These are phyloP conservation scores for Sarcomyxa edulis DNA, from an alignment of 768 basidiomycete genomes.

Conservation along the genomic window DNA sequence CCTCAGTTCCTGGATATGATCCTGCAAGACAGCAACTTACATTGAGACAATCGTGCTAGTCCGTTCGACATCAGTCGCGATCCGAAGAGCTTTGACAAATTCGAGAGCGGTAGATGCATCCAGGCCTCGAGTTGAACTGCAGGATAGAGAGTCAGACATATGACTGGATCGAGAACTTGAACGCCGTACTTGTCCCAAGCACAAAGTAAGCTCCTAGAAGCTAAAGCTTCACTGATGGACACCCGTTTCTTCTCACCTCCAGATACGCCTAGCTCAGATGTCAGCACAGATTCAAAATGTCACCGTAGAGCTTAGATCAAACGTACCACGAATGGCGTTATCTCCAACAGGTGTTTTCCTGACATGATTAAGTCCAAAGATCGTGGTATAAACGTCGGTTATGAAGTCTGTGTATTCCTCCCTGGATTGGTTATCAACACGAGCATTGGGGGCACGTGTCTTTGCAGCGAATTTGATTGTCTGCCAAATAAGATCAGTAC, in stretches of 20 bases:
- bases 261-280: conserved; percentile 58
- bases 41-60: conserved; percentile 68
- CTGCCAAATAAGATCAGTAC: no score
- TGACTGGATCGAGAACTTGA: not conserved
- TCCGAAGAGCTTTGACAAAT: conserved; percentile 55
- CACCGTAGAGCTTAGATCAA: no score
- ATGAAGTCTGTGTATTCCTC: conserved; percentile 37
- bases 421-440: conserved; percentile 38
- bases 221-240: conserved; percentile 67
- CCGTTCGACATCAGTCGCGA: conserved; percentile 43
- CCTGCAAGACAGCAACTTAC: no score
- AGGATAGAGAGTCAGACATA: not conserved
- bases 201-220: conserved; percentile 53
- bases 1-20: no score
- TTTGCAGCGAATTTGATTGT: conserved; percentile 68
- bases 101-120: conserved; percentile 56
- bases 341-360: conserved; percentile 74
- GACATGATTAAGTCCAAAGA: conserved; percentile 75
- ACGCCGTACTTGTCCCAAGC: conserved; percentile 72
- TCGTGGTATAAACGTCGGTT: conserved; percentile 53
- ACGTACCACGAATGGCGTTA: conserved; percentile 49
- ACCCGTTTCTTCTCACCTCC: conserved; percentile 82
- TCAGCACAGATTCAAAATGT: no score
- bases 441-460: conserved; percentile 59
- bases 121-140: conserved; percentile 45